phyloP scores from a whole-genome alignment of 768 basidiomycete genomes.

The Suillus paluster region DNA sequence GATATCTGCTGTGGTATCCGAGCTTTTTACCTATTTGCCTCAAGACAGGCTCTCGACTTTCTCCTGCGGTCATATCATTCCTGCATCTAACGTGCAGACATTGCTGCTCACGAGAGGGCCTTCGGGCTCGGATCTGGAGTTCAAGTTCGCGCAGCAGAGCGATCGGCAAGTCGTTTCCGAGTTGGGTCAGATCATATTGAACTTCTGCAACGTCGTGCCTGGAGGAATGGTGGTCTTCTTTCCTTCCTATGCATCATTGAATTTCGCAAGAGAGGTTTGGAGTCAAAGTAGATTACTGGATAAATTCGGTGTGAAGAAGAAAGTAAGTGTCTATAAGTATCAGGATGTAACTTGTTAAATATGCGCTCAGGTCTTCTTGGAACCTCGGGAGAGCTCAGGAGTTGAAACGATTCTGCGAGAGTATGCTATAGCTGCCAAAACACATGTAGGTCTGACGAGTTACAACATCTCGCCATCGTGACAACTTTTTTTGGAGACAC shows the following conservation, averaged over 20 bases:
- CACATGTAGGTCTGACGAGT: background rate
- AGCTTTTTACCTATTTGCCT: constrained; percentile 75
- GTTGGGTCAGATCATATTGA: constrained; percentile 83
- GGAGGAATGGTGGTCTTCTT: constrained; percentile 94
- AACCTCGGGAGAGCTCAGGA: constrained; percentile 72
- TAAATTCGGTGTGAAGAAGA: constrained; percentile 73
- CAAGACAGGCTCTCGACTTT: constrained; percentile 71
- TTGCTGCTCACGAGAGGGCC: constrained; percentile 79
- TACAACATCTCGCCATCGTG: constrained; percentile 16
- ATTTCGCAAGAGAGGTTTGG: constrained; percentile 72
- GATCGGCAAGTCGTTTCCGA: constrained; percentile 74
- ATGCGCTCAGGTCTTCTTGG: constrained; percentile 77
- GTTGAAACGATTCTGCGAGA: constrained; percentile 79
- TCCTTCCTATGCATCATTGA: constrained; percentile 87
- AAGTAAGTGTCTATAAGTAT: constrained; percentile 45
- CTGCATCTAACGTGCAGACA: constrained; percentile 74
- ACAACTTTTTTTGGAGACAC: constrained; percentile 19
- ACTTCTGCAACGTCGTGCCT: constrained; percentile 77
- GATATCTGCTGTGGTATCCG: constrained; percentile 86
- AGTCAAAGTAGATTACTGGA: constrained; percentile 58
- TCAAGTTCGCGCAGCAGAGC: constrained; percentile 77
- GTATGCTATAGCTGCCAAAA: constrained; percentile 59
- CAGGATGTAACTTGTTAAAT: background rate
- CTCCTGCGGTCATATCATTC: constrained; percentile 93
- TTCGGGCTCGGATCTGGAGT: constrained; percentile 71